Evolutionary conservation across 495 filamentous ascomycete species (phyloP).

Genomic region (Annulohypoxylon stygium): DNA sequence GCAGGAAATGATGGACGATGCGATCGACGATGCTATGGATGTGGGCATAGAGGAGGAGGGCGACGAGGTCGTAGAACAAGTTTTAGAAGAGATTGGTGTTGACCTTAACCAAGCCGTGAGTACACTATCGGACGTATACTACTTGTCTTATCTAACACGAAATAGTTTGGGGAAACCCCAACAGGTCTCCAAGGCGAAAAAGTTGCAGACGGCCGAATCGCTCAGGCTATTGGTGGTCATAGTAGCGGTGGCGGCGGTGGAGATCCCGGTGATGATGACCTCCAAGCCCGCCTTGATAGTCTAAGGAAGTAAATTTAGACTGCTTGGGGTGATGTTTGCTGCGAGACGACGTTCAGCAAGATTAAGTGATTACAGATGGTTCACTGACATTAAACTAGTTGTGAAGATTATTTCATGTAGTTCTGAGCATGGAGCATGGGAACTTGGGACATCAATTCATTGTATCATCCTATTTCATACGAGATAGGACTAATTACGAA

Average conservation of each 20-base stretch:
- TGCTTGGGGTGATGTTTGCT: constrained; percentile 15
- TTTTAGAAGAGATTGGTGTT: constrained; percentile 96
- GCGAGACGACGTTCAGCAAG: constrained; percentile 1
- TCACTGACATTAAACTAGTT: constrained; percentile 11
- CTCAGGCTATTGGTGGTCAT: constrained; percentile 77
- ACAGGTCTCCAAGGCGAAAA: constrained; percentile 73
- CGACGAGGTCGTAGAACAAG: constrained; percentile 95
- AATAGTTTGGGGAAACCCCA: constrained; percentile 83
- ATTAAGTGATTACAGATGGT: background rate
- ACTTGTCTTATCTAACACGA: constrained; percentile 27
- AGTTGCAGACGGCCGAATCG: constrained; percentile 73
- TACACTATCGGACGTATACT: constrained; percentile 29
- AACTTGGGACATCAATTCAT: constrained; percentile 22
- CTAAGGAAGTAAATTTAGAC: constrained; percentile 67
- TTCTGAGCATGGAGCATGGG: constrained; percentile 29
- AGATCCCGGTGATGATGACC: constrained; percentile 78
- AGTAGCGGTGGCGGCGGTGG: constrained; percentile 57
- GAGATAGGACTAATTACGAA: constrained; percentile 17
- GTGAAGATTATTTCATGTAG: constrained; percentile 14
- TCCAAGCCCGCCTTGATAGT: constrained; percentile 86
- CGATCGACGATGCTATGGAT: constrained; percentile 97
- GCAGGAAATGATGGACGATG: constrained; percentile 99
- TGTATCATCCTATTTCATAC: constrained; percentile 20
- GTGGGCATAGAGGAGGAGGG: constrained; percentile 90
- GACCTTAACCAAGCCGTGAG: constrained; percentile 89